Conservation (phyloP, 305 asterid species). For the Coffea humblotiana region DNA sequence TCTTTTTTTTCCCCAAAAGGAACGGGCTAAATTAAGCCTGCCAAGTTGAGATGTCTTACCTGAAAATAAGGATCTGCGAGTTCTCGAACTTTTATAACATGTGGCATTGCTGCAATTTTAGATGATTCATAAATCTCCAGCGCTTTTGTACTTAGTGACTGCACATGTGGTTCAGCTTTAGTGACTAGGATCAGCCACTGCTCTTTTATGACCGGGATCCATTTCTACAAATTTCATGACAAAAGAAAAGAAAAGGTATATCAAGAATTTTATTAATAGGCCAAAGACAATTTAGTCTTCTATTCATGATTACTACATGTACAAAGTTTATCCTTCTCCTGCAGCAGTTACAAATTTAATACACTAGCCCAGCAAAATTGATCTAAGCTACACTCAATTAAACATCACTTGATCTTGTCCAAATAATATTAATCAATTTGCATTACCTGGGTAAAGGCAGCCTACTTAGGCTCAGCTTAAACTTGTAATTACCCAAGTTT, state of each 20-base stretch:
- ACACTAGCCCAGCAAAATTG: neutral
- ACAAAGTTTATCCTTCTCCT: neutral
- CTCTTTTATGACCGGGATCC: constrained; percentile 73
- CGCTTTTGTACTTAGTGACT: constrained; percentile 50
- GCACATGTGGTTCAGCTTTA: constrained; percentile 65
- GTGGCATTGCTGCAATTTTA: constrained; percentile 63
- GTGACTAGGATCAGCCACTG: constrained; percentile 66
- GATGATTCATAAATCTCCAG: constrained; percentile 64
- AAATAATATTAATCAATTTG: neutral
- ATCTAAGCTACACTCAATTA: neutral
- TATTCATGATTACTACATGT: too few species aligned
- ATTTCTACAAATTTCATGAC: constrained; percentile 53
- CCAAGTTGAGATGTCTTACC: constrained; percentile 37
- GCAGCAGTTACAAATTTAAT: neutral
- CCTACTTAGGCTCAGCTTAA: constrained; percentile 1
- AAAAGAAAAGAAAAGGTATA: constrained; percentile 8
- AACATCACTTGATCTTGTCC: neutral
- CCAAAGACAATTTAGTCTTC: neutral
- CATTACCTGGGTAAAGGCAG: neutral
- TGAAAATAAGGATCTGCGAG: constrained; percentile 72
- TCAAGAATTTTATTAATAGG: neutral
- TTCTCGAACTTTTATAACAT: constrained; percentile 65
- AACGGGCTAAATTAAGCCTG: neutral
- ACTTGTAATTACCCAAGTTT: neutral
- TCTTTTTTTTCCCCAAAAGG: too few species aligned